Evolutionary conservation across 495 filamentous ascomycete genomes (phyloP).

Genomic region (Aspergillus asperescens): DNA sequence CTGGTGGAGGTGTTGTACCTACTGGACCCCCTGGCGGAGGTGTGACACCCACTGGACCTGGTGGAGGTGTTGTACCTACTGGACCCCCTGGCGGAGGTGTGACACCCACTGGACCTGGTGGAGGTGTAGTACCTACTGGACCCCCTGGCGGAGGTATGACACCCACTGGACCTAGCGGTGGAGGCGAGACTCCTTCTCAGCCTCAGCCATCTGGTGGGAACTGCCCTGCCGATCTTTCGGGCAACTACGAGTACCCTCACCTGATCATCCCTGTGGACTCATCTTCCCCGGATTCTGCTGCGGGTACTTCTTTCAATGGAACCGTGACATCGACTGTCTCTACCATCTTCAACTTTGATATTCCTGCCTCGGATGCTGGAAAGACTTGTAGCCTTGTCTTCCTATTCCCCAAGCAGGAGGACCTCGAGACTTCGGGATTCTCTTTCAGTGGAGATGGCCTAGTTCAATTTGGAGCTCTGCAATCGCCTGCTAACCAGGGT

Average conservation of each 20-base stretch:
- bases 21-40: not conserved
- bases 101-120: not conserved
- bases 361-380: slow-evolving; percentile 46
- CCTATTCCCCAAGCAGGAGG: slow-evolving; percentile 51
- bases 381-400: slow-evolving; percentile 63
- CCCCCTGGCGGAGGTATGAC: not conserved
- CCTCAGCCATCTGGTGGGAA: slow-evolving; percentile 16
- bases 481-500: slow-evolving; percentile 26
- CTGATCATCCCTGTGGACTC: slow-evolving; percentile 62
- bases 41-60: not conserved
- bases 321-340: slow-evolving; percentile 51
- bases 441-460: slow-evolving; percentile 54
- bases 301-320: slow-evolving; percentile 52
- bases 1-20: not conserved
- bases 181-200: not conserved
- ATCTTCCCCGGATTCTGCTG: slow-evolving; percentile 43
- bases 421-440: slow-evolving; percentile 52
- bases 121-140: not conserved
- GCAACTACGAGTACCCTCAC: slow-evolving; percentile 56
- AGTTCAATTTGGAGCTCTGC: slow-evolving; percentile 48
- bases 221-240: slow-evolving; percentile 50
- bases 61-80: not conserved
- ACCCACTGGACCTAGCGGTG: not conserved
- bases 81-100: not conserved
- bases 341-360: slow-evolving; percentile 65